Base-by-base conservation (phyloP, 805 yeast species). In the Pichia deserticola region DNA sequence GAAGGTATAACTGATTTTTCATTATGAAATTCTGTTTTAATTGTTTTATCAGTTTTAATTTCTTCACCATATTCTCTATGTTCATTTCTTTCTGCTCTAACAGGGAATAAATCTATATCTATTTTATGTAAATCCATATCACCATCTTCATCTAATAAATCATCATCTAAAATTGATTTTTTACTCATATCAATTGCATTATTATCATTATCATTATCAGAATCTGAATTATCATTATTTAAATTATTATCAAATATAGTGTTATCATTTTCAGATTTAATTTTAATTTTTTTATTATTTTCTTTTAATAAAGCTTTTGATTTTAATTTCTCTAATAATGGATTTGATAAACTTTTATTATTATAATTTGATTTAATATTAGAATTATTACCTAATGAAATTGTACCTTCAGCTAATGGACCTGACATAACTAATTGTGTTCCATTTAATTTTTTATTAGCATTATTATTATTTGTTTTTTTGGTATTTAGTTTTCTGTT, bases 391-490 rank as follows among this genome's bases (percentile, higher is more conserved):
- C 75, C 75, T 53, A 76, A 57, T 2, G 78, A 67, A 4, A 77
- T 80, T 0, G 77, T 71, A 11, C 89, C 89, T 36, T 83, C 74
- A 7, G 90, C 79, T 49, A 86, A 69, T 0, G 92, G 89, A 15
- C 95, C 95, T 1, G 86, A 71, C 3, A 85, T 75, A 7, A 86
- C 83, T 36, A 85, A 68, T 57, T 81, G 85, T 0, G 90, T 84
- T 25, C 75, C 75, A 37, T 53, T 55, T 28, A 59, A 42, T 45
- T 39, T 71, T 69, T 61, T 71, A 66, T 56, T 68, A 56, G 32
- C 45, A 20, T 29, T 11, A 36, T 30, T 30, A 9, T 30, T 6
- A 15, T 57, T 32, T 2, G 42, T 20, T 12, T 35, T 38, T 28
- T 40, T 40, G 3, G 44, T 34, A 3, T 13, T 13, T 11, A 40